Evolutionary conservation across 2,329 filamentous ascomycete species (phyloP), one percentile per base, ranked within the genome.

Genomic region (Pseudomassariella vexata): DNA sequence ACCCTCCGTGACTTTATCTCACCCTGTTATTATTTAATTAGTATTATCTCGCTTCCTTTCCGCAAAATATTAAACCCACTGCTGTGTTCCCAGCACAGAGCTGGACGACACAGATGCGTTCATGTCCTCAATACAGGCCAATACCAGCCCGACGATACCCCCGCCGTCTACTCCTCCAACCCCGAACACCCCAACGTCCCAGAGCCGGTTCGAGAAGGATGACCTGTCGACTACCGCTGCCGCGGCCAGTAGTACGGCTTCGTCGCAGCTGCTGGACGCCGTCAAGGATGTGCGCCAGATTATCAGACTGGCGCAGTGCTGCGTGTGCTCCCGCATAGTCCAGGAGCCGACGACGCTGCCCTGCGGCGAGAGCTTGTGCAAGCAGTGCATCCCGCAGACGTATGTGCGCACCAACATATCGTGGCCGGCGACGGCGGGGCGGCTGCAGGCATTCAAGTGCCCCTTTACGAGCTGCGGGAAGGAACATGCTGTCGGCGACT

Each of bases 331-430:
- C 4, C 65, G 64, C 25, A 80, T 82, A 1, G 64, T 92, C 19
- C 66, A 61, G 27, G 67, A 76, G 7, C 85, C 88, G 5, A 69
- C 87, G 35, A 84, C 84, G 1, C 63, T 95, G 5, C 87, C 88
- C 5, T 95, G 89, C 53, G 87, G 88, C 18, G 76, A 82, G 49
- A 81, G 80, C 9, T 58, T 94, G 9, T 95, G 89, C 60, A 78
- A 73, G 48, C 56, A 57, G 30, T 95, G 89, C 56, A 60, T 94
- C 2, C 88, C 88, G 2, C 59, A 73, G 28, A 60, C 78, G 3
- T 73, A 81, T 46, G 55, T 68, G 11, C 74, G 87, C 26, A 64
- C 65, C 28, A 77, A 85, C 39, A 84, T 94, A 36, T 82, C 85
- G 2, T 94, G 90, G 55, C 87, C 86, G 1, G 77, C 76, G 11